Conservation (phyloP, 331 rosid species). For the Quercus tomentella region DNA sequence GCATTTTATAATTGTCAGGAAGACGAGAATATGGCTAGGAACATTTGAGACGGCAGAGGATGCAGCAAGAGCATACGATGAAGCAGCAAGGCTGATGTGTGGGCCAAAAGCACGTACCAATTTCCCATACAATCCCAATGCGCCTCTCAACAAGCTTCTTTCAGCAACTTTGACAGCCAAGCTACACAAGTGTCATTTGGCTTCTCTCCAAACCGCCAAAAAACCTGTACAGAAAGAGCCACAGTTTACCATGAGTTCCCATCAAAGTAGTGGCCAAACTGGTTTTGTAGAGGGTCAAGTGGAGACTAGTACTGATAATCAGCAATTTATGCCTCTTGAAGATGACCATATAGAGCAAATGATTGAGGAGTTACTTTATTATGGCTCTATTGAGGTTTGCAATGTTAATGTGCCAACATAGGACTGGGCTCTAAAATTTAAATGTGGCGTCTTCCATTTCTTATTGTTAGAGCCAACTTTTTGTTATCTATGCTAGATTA, state of each 20-base stretch:
- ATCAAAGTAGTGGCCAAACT: constrained; percentile 12
- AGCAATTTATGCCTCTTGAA: constrained; percentile 55
- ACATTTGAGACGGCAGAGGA: constrained; percentile 91
- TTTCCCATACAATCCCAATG: constrained; percentile 59
- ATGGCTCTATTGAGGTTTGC: constrained; percentile 68
- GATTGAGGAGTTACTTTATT: constrained; percentile 83
- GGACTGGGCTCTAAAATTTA: background rate
- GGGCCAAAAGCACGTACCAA: constrained; percentile 80
- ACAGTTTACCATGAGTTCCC: background rate
- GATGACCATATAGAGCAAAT: constrained; percentile 81
- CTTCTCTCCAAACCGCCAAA: constrained; percentile 64
- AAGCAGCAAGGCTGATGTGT: constrained; percentile 89
- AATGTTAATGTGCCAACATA: constrained; percentile 33
- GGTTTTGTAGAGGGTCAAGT: background rate
- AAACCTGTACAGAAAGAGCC: constrained; percentile 25
- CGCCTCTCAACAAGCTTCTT: constrained; percentile 58
- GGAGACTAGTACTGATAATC: background rate
- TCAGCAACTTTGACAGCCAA: constrained; percentile 70
- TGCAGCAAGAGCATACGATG: constrained; percentile 92
- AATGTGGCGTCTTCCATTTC: constrained; percentile 12
- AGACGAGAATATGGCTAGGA: constrained; percentile 89
- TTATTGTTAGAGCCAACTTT: background rate
- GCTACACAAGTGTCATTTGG: constrained; percentile 76
- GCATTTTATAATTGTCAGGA: constrained; percentile 32
- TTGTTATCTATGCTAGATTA: constrained; percentile 16